Conservation (phyloP, 768 basidiomycete species). For the Tulasnella sp. region DNA sequence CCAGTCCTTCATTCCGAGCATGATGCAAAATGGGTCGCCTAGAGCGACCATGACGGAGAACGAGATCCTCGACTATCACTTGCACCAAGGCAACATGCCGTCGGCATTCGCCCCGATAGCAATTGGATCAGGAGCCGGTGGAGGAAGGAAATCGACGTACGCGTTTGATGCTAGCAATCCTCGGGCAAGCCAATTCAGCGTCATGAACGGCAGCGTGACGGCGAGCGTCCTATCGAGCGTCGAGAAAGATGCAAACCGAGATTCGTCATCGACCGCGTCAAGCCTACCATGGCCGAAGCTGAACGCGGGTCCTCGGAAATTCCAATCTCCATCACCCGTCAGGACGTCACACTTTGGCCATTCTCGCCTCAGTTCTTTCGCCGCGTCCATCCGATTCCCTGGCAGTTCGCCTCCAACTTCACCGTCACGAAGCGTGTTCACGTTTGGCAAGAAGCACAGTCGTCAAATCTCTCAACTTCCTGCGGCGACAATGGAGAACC, state of each 20-base stretch:
- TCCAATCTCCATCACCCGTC: neutral
- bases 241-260: neutral
- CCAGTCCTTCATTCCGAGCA: conserved; percentile 7
- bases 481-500: conserved; percentile 7
- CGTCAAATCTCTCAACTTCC: neutral
- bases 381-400: conserved; percentile 19
- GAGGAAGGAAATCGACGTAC: neutral
- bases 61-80: conserved; percentile 27
- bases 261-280: neutral
- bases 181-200: neutral
- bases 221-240: neutral
- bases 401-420: conserved; percentile 9
- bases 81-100: conserved; percentile 18
- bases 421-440: conserved; percentile 15
- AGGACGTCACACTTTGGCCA: conserved; percentile 1
- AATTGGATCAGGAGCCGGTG: neutral
- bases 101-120: conserved; percentile 22
- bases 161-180: neutral
- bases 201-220: conserved; percentile 21
- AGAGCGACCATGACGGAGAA: conserved; percentile 18
- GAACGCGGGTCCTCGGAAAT: neutral
- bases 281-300: conserved; percentile 7
- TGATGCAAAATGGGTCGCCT: conserved; percentile 1
- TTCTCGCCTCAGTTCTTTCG: conserved; percentile 19
- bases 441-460: conserved; percentile 19